Evolutionary conservation across 345 rosid species (phyloP), one percentile per base, ranked within the genome.

Genomic region (Toxicodendron radicans): DNA sequence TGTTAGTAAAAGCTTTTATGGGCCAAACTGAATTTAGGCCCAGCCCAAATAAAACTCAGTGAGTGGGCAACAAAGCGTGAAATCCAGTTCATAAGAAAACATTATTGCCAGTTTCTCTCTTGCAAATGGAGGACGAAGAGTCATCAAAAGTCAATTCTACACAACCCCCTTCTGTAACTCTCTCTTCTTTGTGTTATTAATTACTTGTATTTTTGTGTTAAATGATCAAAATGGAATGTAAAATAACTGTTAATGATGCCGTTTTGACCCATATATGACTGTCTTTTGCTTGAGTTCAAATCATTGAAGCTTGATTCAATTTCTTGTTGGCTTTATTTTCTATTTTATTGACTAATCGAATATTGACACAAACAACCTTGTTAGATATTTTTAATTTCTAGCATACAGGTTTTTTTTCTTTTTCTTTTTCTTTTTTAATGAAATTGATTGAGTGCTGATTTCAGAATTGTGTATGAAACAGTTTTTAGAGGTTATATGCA

Each of bases 401-500:
- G 54, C n/a, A 0, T 51, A 7, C 43, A 6, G 8, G n/a, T 61
- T 33, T 43, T 61, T 16, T 61, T 27, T 27, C 30, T 27, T 27
- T 27, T 27, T 2, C 27, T 9, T 12, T 23, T 58, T 58, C 32
- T 46, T 13, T 51, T 57, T 58, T 17, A 24, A 58, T 7, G 16
- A 35, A n/a, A 30, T 70, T 43, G 52, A 27, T 70, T 41, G 18
- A 46, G 14, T 45, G 32, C 66, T 66, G 49, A 51, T 49, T 67
- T 67, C 14, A 59, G 21, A 46, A 24, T 63, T 49, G 52, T 52
- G 1, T 33, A 11, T 71, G 64, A 13, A 27, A 20, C 79, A 94
- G 97, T 84, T 87, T 90, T 38, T 92, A 79, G 97, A 89, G 83
- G 95, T 92, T 6, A 59, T 23, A 18, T 92, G 95, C 87, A 85